Base-by-base conservation (phyloP, 2,329 filamentous ascomycete genomes). In the Monilinia fructicola region DNA sequence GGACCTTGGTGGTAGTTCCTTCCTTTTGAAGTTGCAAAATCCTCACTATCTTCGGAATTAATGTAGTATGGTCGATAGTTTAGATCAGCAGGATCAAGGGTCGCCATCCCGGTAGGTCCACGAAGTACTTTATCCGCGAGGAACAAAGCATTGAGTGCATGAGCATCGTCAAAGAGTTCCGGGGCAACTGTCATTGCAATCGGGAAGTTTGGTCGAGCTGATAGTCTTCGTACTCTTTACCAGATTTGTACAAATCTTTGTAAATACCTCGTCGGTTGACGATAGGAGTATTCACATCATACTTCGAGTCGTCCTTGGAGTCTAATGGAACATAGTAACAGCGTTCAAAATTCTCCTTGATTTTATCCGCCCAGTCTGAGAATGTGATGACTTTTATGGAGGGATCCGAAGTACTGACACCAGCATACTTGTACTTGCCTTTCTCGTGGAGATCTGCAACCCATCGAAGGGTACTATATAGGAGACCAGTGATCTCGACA, bases 1-100 rank as follows among this genome's bases (percentile, higher is more conserved):
- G 95, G 96, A 5, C 95, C 95, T 78, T 98, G 94, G 78, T 99
- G 95, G 79, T 99, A 99, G 79, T 98, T 99, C 66, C 95, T 85
- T 60, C 95, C 95, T 79, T 98, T 98, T 73, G 90, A 88, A 0
- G 94, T 98, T 14, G 91, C 86, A 75, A 97, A 98, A 78, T 98
- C 91, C 16, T 86, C 87, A 68, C 90, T 94, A 78, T 99, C 95
- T 75, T 98, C 94, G 72, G 90, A 91, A 80, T 99, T 99, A 82
- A 90, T 88, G 81, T 99, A 99, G 81, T 95, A 92, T 0, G 93
- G 93, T 3, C 91, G 87, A 80, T 99, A 99, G 79, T 99, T 97
- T 65, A 93, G 82, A 76, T 99, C 96, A 2, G 84, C 85, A 0
- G 95, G 95, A 74, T 99, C 95, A 26, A 99, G 87, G 4, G 95